Evolutionary conservation across 2,329 filamentous ascomycete species (phyloP), one percentile per base, ranked within the genome.

Genomic region (Tympanopsis confertula): DNA sequence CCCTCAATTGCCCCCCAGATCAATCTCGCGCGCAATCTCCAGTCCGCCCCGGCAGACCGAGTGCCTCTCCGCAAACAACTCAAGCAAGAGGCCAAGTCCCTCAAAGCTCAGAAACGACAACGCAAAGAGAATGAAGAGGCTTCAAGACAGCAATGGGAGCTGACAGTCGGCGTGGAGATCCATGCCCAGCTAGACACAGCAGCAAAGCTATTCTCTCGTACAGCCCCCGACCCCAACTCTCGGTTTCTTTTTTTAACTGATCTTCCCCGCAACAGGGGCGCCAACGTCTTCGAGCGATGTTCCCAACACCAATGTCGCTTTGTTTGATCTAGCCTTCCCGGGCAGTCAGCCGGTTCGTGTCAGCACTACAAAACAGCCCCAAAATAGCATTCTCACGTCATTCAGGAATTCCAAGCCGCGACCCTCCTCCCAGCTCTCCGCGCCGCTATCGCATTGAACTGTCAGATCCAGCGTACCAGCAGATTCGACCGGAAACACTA

Each of bases 401-500:
- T 10, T 7, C 17, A 33, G 30, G 15, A 33, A 20, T 91, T 98
- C 51, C 88, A 96, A 59, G 71, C 69, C 20, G 83, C 82, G 42
- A 86, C 84, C 0, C 65, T 98, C 10, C 69, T 96, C 26, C 91
- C 91, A 3, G 91, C 91, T n/a, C 55, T 98, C 13, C 78, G 91
- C 42, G 89, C 89, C 14, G 89, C 91, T 0, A 63, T 95, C 36
- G 86, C 87, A 0, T 66, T 98, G 33, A 74, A 81, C 41, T 96
- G 91, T 58, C 63, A 78, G 2, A 71, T 96, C 38, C 82, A 93
- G 53, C 66, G 61, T 1, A 69, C 74, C 47, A 94, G 87, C 57
- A 76, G 75, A 38, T 98, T 95, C 61, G 91, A 98, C 58, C 73
- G 91, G 45, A 98, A 98, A 57, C 91, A 98, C 59, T 98, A 98